Evolutionary conservation across 257 asterid species (phyloP).

Genomic region (Scutellaria barbata): DNA sequence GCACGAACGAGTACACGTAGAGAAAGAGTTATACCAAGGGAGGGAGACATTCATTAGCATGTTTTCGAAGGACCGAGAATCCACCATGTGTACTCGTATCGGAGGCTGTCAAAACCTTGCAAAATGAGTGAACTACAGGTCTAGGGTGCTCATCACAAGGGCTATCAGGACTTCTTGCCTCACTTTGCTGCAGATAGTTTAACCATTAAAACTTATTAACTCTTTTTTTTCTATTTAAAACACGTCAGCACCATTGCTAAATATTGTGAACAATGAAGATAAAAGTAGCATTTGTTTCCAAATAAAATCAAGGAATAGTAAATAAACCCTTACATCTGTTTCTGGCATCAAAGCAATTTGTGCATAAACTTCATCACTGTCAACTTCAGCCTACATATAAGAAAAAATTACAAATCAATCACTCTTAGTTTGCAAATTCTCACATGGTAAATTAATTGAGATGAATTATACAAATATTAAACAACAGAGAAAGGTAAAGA

Average conservation of each 20-base stretch:
- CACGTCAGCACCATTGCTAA: background rate
- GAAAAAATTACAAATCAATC: background rate
- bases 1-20: background rate
- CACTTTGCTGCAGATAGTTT: conserved; percentile 59
- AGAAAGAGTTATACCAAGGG: conserved; percentile 60
- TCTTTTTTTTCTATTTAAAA: background rate
- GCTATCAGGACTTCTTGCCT: conserved; percentile 55
- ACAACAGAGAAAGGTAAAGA: conserved; percentile 11
- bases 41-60: conserved; percentile 89
- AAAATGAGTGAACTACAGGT: conserved; percentile 72
- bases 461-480: background rate
- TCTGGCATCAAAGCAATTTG: conserved; percentile 86
- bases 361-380: conserved; percentile 92
- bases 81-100: conserved; percentile 97
- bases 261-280: conserved; percentile 1
- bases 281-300: too few species aligned
- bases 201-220: too few species aligned
- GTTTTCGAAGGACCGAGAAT: conserved; percentile 87
- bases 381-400: conserved; percentile 72
- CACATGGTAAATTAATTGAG: too few species aligned
- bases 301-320: background rate
- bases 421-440: too few species aligned
- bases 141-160: conserved; percentile 56
- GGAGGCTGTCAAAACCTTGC: conserved; percentile 90
- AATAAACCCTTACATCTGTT: conserved; percentile 55